Conservation (phyloP, 2,329 filamentous ascomycete genomes). For the Nigrograna mackinnonii region DNA sequence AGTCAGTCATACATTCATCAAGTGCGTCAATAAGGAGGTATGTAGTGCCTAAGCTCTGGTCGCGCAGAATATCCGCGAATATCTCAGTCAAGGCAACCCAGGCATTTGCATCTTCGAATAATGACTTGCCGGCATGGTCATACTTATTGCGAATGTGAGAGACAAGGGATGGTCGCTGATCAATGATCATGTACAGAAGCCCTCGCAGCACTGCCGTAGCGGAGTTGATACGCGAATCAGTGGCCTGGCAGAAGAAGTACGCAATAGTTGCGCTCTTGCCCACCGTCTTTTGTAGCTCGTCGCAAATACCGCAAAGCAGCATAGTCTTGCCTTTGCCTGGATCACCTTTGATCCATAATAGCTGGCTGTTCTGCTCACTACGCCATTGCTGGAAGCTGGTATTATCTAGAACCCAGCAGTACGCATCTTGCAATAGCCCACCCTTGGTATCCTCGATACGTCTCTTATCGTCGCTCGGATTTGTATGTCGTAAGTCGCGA, state of each 20-base stretch:
- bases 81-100: slow-evolving; percentile 43
- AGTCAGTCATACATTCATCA: slow-evolving; percentile 10
- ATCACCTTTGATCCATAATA: slow-evolving; percentile 39
- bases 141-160: slow-evolving; percentile 41
- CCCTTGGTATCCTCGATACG: slow-evolving; percentile 16
- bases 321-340: slow-evolving; percentile 35
- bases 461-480: slow-evolving; percentile 10
- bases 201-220: slow-evolving; percentile 48
- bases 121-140: slow-evolving; percentile 29
- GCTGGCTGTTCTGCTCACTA: slow-evolving; percentile 13
- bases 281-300: slow-evolving; percentile 23
- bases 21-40: slow-evolving; percentile 13
- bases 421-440: slow-evolving; percentile 28
- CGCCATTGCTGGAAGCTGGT: slow-evolving; percentile 28
- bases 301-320: slow-evolving; percentile 27
- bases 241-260: slow-evolving; percentile 51
- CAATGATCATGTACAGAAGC: slow-evolving; percentile 46
- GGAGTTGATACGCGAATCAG: slow-evolving; percentile 41
- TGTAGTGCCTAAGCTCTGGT: slow-evolving; percentile 18
- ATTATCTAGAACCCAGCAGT: slow-evolving; percentile 38
- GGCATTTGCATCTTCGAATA: slow-evolving; percentile 48
- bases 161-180: slow-evolving; percentile 35
- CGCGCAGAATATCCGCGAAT: slow-evolving; percentile 44
- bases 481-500: slow-evolving; percentile 9
- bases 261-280: slow-evolving; percentile 3